Percentiles rank a stretch among this genome's conserved stretches.
phyloP scores from a whole-genome alignment of 73 alveolate species.

The Paramecium octaurelia region DNA sequence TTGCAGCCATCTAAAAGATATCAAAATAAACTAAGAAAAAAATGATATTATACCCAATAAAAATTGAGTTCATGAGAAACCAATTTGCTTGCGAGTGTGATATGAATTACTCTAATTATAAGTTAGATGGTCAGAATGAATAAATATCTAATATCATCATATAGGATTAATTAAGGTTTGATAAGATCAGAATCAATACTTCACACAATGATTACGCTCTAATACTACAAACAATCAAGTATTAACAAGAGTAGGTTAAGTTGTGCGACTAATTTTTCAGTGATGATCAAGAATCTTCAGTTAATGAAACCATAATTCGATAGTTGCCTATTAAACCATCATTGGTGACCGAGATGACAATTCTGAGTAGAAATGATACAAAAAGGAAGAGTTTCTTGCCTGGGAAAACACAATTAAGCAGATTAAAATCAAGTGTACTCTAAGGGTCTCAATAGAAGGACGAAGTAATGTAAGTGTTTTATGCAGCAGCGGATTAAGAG shows the following conservation, averaged over 20 bases:
- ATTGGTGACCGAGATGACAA: neutral
- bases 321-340: neutral
- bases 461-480: neutral
- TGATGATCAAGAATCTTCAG: constrained; percentile 10
- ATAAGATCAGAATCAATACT: neutral
- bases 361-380: neutral
- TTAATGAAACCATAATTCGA: neutral
- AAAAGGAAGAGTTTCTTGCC: neutral
- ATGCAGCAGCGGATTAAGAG: neutral
- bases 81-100: neutral
- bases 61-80: neutral
- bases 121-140: neutral
- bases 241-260: neutral
- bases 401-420: neutral
- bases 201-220: neutral
- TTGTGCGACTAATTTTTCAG: neutral
- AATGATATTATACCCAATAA: neutral
- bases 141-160: neutral
- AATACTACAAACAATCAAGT: neutral
- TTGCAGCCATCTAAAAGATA: neutral
- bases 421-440: neutral
- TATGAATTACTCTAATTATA: neutral
- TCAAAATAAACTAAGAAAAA: neutral
- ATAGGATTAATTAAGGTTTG: neutral
- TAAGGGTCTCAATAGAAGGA: neutral